Evolutionary conservation across 805 yeast genomes (phyloP).

Genomic region (Barnettozyma wickerhamii): DNA sequence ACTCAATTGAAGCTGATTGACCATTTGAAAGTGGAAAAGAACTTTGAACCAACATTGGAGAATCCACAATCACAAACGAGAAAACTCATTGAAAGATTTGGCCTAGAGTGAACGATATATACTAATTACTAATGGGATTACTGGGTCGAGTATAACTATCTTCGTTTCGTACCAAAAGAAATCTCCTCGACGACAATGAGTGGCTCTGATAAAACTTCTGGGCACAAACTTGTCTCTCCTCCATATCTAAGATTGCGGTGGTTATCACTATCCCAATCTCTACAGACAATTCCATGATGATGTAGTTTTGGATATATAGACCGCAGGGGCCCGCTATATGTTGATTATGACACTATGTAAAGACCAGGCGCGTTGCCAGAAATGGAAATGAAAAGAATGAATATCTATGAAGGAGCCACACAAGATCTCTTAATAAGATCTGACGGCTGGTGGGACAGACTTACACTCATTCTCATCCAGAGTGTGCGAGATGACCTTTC

Average conservation of each 20-base stretch:
- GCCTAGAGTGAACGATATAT: neutral
- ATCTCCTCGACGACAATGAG: too few species aligned
- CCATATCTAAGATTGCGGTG: too few species aligned
- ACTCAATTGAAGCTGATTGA: conserved; percentile 3
- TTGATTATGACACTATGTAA: neutral
- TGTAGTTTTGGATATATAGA: neutral
- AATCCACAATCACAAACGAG: conserved; percentile 18
- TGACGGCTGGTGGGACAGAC: conserved; percentile 94
- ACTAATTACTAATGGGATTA: too few species aligned
- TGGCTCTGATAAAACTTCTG: too few species aligned
- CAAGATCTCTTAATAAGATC: conserved; percentile 87
- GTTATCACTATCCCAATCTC: too few species aligned
- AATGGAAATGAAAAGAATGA: neutral
- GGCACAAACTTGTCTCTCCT: too few species aligned
- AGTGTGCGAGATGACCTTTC: conserved; percentile 78
- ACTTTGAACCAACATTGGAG: conserved; percentile 11
- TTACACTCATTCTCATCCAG: conserved; percentile 91
- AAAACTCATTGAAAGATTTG: conserved; percentile 5
- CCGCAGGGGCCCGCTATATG: neutral
- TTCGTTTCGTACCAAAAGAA: too few species aligned
- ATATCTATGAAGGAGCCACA: too few species aligned
- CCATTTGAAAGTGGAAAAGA: conserved; percentile 7
- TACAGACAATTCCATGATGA: too few species aligned
- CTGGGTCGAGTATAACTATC: too few species aligned
- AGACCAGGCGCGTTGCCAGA: neutral